phyloP scores from a whole-genome alignment of 108 stramenopile genomes.

The Nitzschia sp. region DNA sequence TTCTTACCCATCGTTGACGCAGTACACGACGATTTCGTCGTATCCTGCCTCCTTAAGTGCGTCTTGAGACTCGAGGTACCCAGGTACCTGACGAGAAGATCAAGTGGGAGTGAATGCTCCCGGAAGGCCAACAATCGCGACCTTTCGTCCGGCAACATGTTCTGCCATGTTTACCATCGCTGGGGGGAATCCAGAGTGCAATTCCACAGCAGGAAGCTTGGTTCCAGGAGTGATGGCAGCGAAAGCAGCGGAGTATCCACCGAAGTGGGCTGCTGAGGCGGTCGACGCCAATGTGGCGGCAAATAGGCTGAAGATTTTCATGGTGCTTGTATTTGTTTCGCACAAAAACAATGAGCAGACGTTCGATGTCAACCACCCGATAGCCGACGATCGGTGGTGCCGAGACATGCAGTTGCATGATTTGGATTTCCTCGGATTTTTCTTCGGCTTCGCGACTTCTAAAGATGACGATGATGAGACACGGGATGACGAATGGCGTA shows the following conservation, averaged over 20 bases:
- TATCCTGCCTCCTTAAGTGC: slow-evolving; percentile 57
- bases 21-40: slow-evolving; percentile 69
- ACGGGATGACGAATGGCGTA: too few species aligned
- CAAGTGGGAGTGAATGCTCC: slow-evolving; percentile 83
- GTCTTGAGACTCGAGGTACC: slow-evolving; percentile 74
- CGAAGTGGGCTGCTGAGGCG: slow-evolving; percentile 9
- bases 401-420: too few species aligned
- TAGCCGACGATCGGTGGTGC: too few species aligned
- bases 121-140: slow-evolving; percentile 66
- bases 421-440: too few species aligned
- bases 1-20: slow-evolving; percentile 61
- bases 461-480: too few species aligned
- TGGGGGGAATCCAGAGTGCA: slow-evolving; percentile 41
- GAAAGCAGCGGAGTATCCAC: slow-evolving; percentile 14
- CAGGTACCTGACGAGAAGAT: slow-evolving; percentile 73
- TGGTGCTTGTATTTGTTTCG: not conserved
- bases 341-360: not conserved
- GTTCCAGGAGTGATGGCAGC: slow-evolving; percentile 28
- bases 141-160: slow-evolving; percentile 43
- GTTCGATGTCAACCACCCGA: too few species aligned
- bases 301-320: slow-evolving; percentile 15
- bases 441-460: too few species aligned
- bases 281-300: slow-evolving; percentile 26
- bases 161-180: slow-evolving; percentile 44
- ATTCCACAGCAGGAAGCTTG: slow-evolving; percentile 36